Conservation (phyloP, 2,329 filamentous ascomycete genomes). For the Neobulgaria alba region DNA sequence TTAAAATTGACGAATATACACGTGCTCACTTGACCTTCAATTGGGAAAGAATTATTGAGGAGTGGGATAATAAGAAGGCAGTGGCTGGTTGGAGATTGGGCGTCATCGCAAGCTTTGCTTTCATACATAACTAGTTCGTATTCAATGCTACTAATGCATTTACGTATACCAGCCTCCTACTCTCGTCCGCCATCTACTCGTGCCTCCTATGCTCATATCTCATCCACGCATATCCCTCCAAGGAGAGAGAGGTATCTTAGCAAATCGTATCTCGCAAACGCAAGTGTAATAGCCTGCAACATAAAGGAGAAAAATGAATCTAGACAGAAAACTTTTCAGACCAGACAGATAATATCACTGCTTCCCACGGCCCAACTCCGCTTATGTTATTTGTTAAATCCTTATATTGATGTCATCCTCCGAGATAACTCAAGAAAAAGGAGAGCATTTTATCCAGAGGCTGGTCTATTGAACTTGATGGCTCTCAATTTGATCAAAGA, state of each 20-base stretch:
- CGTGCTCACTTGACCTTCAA: background rate
- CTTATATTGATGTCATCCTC: slow-evolving; percentile 16
- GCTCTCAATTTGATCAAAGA: slow-evolving; percentile 33
- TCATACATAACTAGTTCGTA: slow-evolving; percentile 1
- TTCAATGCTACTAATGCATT: slow-evolving; percentile 5
- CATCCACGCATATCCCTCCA: slow-evolving; percentile 11
- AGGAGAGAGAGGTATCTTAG: slow-evolving; percentile 18
- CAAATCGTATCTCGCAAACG: slow-evolving; percentile 12
- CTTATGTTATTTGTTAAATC: slow-evolving; percentile 11
- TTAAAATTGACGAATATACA: background rate
- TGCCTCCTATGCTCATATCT: slow-evolving; percentile 10
- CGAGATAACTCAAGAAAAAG: slow-evolving; percentile 13
- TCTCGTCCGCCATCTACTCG: slow-evolving; percentile 10
- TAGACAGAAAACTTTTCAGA: slow-evolving; percentile 24
- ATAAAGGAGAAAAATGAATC: slow-evolving; percentile 24
- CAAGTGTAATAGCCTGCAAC: slow-evolving; percentile 21
- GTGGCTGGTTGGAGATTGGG: no score
- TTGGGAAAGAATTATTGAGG: background rate
- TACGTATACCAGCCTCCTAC: slow-evolving; percentile 13
- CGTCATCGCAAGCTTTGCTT: background rate
- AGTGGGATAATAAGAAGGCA: background rate
- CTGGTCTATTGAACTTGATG: slow-evolving; percentile 9
- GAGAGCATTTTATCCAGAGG: slow-evolving; percentile 21
- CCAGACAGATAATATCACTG: slow-evolving; percentile 23
- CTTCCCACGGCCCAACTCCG: slow-evolving; percentile 19